A percentile compares a stretch with the other conserved stretches of the same genome.
Conservation (phyloP, 805 yeast species). For the Candida orba region DNA sequence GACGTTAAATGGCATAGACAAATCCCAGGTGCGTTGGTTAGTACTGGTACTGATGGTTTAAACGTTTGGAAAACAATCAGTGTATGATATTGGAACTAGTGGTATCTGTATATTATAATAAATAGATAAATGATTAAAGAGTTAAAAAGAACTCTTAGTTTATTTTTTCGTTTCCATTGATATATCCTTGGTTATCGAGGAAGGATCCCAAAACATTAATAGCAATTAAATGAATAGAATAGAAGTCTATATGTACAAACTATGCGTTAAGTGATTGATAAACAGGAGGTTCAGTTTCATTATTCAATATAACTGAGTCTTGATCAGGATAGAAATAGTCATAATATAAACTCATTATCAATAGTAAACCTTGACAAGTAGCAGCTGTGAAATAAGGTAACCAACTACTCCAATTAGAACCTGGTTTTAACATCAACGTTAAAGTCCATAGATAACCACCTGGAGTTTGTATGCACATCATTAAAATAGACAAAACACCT, state of each 20-base stretch:
- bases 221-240: no score
- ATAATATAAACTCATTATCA: constrained; percentile 56
- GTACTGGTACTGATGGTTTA: constrained; percentile 94
- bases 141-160: not conserved
- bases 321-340: constrained; percentile 12
- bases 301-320: not conserved
- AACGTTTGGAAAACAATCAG: constrained; percentile 95
- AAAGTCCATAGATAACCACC: constrained; percentile 80
- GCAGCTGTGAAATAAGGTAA: constrained; percentile 73
- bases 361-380: constrained; percentile 50
- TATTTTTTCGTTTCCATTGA: no score
- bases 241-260: no score
- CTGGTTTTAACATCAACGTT: constrained; percentile 63
- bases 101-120: not conserved
- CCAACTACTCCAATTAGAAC: constrained; percentile 85
- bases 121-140: not conserved
- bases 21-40: constrained; percentile 90
- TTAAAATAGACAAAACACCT: constrained; percentile 69
- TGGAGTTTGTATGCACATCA: constrained; percentile 86
- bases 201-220: no score
- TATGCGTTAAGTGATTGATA: not conserved
- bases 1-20: constrained; percentile 98
- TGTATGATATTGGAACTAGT: constrained; percentile 38
- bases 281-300: not conserved
- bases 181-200: no score